Conservation (phyloP, 129 eudicot genomes). For the Rutidosis leptorrhynchoides region DNA sequence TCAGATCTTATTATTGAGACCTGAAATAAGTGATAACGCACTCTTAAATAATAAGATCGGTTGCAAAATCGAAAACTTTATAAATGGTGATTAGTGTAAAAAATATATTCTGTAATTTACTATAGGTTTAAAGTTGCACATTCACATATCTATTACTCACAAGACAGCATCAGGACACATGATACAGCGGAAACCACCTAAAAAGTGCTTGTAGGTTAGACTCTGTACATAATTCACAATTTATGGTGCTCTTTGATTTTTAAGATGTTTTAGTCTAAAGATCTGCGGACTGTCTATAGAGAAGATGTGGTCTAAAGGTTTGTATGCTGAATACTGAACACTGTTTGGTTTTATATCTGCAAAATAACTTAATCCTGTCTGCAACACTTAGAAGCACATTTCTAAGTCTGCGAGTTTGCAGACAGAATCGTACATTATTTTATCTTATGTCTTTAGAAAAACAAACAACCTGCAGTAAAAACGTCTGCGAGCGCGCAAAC, state of each 20-base stretch:
- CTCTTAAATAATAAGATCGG: background rate
- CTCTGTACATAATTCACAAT: background rate
- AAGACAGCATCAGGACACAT: background rate
- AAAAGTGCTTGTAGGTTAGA: background rate
- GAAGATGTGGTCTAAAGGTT: too few relatives aligned
- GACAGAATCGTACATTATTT: too few relatives aligned
- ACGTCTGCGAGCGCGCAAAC: too few relatives aligned
- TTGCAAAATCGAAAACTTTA: background rate
- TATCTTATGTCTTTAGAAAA: too few relatives aligned
- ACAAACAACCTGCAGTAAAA: too few relatives aligned
- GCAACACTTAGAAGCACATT: too few relatives aligned
- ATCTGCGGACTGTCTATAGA: too few relatives aligned
- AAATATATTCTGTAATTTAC: background rate
- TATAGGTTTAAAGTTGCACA: background rate
- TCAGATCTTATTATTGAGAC: background rate
- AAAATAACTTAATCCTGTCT: too few relatives aligned
- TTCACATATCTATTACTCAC: background rate
- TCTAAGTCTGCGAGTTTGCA: too few relatives aligned
- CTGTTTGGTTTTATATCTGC: too few relatives aligned
- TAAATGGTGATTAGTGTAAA: background rate
- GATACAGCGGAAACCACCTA: background rate
- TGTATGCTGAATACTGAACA: too few relatives aligned
- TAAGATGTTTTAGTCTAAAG: too few relatives aligned
- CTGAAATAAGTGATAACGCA: conserved; percentile 11
- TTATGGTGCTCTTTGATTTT: background rate